These are phyloP conservation scores for Pichia heedii DNA, from an alignment of 805 yeast species.

Conservation along the genomic window DNA sequence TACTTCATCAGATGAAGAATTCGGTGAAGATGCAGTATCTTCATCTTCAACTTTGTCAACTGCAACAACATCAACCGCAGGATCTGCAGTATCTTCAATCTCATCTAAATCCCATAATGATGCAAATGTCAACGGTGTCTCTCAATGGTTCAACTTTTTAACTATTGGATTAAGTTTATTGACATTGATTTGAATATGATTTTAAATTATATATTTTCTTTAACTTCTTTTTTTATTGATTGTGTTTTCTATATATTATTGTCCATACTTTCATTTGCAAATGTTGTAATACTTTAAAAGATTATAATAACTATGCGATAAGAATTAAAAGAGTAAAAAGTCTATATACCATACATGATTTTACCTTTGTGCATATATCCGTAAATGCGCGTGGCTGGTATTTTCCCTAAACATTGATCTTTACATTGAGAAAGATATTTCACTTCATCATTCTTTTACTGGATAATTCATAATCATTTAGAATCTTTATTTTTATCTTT, in stretches of 20 bases:
- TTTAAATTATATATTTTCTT: background rate
- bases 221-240: background rate
- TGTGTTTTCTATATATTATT: background rate
- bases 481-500: background rate
- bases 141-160: background rate
- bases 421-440: too few relatives aligned
- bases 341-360: too few relatives aligned
- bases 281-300: too few relatives aligned
- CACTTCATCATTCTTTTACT: background rate
- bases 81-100: constrained; percentile 2
- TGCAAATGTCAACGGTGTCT: background rate
- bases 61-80: background rate
- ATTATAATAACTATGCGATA: too few relatives aligned
- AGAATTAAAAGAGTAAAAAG: too few relatives aligned
- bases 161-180: background rate
- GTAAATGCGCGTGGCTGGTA: background rate
- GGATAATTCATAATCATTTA: too few relatives aligned
- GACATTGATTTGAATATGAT: background rate
- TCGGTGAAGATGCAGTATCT: background rate
- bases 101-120: constrained; percentile 5
- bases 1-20: background rate
- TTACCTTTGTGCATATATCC: too few relatives aligned
- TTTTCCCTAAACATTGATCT: background rate
- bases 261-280: too few relatives aligned
- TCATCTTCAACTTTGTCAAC: background rate